Conservation (phyloP, 73 alveolate genomes). For the Stentor coeruleus region DNA sequence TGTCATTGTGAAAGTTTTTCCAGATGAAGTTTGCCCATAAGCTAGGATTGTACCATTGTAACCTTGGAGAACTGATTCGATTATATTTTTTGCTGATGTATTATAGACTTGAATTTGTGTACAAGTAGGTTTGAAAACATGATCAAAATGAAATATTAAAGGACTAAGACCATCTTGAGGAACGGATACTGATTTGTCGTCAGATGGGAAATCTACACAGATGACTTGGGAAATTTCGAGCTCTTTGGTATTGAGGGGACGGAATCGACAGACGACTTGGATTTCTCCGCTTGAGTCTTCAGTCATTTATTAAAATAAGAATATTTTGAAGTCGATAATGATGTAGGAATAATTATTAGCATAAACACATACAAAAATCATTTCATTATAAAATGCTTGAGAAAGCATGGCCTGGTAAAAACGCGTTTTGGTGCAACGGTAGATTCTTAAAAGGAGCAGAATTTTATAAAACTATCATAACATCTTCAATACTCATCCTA, state of each 20-base stretch:
- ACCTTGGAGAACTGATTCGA: constrained; percentile 84
- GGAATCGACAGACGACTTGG: constrained; percentile 1
- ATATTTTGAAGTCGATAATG: too few species aligned
- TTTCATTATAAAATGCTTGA: not conserved
- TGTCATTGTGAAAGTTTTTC: constrained; percentile 96
- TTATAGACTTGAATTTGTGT: not conserved
- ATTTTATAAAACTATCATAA: too few species aligned
- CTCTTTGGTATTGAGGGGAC: not conserved
- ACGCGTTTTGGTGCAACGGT: constrained; percentile 17
- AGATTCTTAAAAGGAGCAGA: not conserved
- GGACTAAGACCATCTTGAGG: not conserved
- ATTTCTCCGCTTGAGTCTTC: not conserved
- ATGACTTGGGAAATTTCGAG: not conserved
- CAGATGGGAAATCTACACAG: constrained; percentile 6
- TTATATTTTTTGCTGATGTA: constrained; percentile 2
- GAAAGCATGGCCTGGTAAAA: constrained; percentile 7
- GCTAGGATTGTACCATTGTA: constrained; percentile 93
- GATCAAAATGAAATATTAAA: not conserved
- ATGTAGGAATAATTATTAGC: too few species aligned
- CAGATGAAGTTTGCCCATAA: constrained; percentile 97
- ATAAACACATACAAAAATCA: too few species aligned
- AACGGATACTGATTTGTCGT: not conserved
- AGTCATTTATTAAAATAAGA: not conserved
- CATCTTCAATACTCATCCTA: not conserved
- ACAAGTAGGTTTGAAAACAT: not conserved